A percentile compares a stretch with the other conserved stretches of the same genome.
These are phyloP conservation scores for Sclerospora graminicola DNA, from an alignment of 352 stramenopile genomes.

Conservation along the genomic window DNA sequence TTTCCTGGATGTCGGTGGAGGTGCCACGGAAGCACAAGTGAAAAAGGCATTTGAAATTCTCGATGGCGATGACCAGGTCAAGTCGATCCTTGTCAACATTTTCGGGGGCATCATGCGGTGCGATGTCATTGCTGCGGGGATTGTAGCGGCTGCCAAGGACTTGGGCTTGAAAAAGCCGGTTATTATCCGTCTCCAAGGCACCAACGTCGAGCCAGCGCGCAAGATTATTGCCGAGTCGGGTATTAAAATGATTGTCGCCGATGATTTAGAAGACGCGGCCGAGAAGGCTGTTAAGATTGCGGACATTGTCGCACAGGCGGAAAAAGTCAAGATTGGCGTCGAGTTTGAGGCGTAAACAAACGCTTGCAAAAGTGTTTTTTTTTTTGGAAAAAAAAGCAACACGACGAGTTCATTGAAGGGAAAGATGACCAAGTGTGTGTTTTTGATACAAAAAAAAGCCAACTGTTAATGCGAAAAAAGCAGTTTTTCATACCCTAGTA, in stretches of 20 bases:
- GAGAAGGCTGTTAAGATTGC: slow-evolving; percentile 91
- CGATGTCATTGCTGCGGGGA: slow-evolving; percentile 94
- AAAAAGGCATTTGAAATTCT: slow-evolving; percentile 84
- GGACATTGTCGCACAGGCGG: slow-evolving; percentile 69
- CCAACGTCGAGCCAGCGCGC: slow-evolving; percentile 93
- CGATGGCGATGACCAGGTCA: slow-evolving; percentile 89
- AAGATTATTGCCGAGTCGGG: slow-evolving; percentile 90
- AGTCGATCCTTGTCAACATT: slow-evolving; percentile 99
- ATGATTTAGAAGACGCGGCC: slow-evolving; percentile 94
- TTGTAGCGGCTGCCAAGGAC: slow-evolving; percentile 94
- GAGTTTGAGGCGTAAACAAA: slow-evolving; percentile 52
- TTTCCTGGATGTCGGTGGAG: slow-evolving; percentile 98
- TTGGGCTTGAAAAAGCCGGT: slow-evolving; percentile 96
- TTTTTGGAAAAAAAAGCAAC: slow-evolving; percentile 1
- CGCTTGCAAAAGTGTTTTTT: slow-evolving; percentile 1
- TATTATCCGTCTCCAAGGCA: slow-evolving; percentile 97
- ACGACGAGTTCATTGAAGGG: slow-evolving; percentile 13
- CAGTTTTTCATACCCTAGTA: background rate
- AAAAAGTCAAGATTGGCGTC: slow-evolving; percentile 61
- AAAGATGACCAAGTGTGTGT: slow-evolving; percentile 20
- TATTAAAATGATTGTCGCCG: slow-evolving; percentile 90
- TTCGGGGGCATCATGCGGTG: slow-evolving; percentile 99
- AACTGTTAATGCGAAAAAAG: background rate
- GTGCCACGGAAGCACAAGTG: slow-evolving; percentile 87
- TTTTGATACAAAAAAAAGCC: slow-evolving; percentile 3